Evolutionary conservation across 768 basidiomycete species (phyloP).

Genomic region (Amylocystis lapponica): DNA sequence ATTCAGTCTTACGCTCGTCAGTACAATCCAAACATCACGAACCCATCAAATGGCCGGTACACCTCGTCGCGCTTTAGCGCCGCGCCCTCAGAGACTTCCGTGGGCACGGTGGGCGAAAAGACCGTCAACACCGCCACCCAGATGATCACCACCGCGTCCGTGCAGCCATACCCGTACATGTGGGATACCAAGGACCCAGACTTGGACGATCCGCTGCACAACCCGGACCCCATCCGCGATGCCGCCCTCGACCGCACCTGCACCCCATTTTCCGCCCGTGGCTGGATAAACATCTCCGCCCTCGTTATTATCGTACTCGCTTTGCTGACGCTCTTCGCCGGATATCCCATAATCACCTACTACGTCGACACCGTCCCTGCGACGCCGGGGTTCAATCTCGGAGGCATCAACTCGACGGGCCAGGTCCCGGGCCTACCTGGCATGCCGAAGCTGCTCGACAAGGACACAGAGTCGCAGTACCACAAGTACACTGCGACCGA

Average conservation of each 20-base stretch:
- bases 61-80: constrained; percentile 52
- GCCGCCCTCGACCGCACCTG: constrained; percentile 54
- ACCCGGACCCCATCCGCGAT: constrained; percentile 74
- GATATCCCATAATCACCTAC: constrained; percentile 77
- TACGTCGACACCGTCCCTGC: constrained; percentile 24
- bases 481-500: constrained; percentile 61
- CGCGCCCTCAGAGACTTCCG: constrained; percentile 41
- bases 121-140: constrained; percentile 18
- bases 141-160: constrained; percentile 47
- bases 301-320: constrained; percentile 63
- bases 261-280: constrained; percentile 73
- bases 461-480: constrained; percentile 59
- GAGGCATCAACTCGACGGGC: constrained; percentile 81
- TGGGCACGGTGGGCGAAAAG: constrained; percentile 32
- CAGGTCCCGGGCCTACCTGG: constrained; percentile 77
- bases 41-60: constrained; percentile 41
- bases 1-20: constrained; percentile 18
- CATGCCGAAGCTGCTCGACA: constrained; percentile 68
- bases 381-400: constrained; percentile 72
- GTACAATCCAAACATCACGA: constrained; percentile 50
- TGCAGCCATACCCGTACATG: constrained; percentile 59
- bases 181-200: constrained; percentile 83
- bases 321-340: constrained; percentile 77
- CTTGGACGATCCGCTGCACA: constrained; percentile 86
- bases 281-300: constrained; percentile 75